Conservation (phyloP, 2,329 filamentous ascomycete species). For the Aspergillus transmontanensis region DNA sequence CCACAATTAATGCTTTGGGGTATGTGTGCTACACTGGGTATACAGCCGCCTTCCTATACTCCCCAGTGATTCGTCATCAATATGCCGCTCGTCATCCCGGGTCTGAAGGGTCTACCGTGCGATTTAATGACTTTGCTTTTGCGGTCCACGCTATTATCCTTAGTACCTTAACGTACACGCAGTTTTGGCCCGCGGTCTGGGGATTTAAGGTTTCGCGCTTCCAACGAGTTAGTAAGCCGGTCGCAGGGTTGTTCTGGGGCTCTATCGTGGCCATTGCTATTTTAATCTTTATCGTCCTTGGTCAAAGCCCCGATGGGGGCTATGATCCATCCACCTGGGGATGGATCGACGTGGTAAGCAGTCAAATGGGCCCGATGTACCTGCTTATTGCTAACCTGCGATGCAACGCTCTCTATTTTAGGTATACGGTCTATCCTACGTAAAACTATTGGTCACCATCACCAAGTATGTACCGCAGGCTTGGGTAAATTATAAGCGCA, state of each 20-base stretch:
- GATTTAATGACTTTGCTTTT: conserved; percentile 88
- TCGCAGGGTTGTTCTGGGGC: conserved; percentile 71
- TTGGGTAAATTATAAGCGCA: conserved; percentile 77
- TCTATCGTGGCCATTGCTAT: conserved; percentile 54
- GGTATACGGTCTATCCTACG: conserved; percentile 74
- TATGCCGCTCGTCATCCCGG: conserved; percentile 79
- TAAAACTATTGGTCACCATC: conserved; percentile 85
- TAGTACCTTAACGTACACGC: conserved; percentile 72
- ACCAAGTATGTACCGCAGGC: conserved; percentile 93
- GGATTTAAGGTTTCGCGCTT: conserved; percentile 65
- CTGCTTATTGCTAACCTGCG: neutral
- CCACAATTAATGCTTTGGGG: conserved; percentile 67
- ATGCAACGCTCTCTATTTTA: conserved; percentile 25
- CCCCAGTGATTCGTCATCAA: conserved; percentile 72
- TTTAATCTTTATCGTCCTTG: conserved; percentile 46
- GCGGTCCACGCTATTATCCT: conserved; percentile 77
- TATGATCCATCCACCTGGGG: conserved; percentile 57
- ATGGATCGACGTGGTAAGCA: conserved; percentile 65
- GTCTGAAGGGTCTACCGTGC: conserved; percentile 77
- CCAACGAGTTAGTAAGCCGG: conserved; percentile 60
- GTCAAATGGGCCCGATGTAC: neutral
- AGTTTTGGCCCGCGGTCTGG: conserved; percentile 75
- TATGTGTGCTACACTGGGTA: conserved; percentile 72
- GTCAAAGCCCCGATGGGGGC: conserved; percentile 44
- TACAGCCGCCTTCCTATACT: conserved; percentile 76